Evolutionary conservation across 305 asterid species (phyloP).

Genomic region (Withania somnifera): DNA sequence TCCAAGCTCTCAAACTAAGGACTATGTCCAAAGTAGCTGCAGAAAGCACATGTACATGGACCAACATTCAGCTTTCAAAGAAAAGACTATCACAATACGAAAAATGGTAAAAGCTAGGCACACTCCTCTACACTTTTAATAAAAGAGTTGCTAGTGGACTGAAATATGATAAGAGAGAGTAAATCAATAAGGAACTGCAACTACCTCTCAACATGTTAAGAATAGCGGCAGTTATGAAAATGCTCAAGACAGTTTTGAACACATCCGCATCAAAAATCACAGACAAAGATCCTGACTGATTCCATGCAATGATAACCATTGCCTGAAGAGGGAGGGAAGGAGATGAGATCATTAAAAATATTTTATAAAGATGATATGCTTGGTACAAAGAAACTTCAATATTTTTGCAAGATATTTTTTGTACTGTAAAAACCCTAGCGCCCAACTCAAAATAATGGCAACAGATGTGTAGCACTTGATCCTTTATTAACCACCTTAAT

Average conservation of each 20-base stretch:
- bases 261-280: slow-evolving; percentile 55
- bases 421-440: not conserved
- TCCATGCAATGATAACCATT: slow-evolving; percentile 95
- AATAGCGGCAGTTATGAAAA: slow-evolving; percentile 91
- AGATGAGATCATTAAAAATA: not conserved
- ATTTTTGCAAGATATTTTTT: not conserved
- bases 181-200: not conserved
- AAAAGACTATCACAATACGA: not conserved
- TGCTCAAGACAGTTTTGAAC: slow-evolving; percentile 68
- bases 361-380: not conserved
- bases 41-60: slow-evolving; percentile 9
- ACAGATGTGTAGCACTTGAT: not conserved
- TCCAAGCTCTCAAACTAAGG: slow-evolving; percentile 85
- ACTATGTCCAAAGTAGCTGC: slow-evolving; percentile 87
- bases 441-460: not conserved
- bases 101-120: not conserved
- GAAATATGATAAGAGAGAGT: not conserved
- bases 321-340: slow-evolving; percentile 40
- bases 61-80: not conserved
- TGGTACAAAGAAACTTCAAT: not conserved
- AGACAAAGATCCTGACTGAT: slow-evolving; percentile 47
- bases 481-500: not conserved
- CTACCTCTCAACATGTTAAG: slow-evolving; percentile 82
- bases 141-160: not conserved
- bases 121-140: not conserved